phyloP scores from a whole-genome alignment of 2,329 filamentous ascomycete genomes.

The Blastomyces emzantsi region DNA sequence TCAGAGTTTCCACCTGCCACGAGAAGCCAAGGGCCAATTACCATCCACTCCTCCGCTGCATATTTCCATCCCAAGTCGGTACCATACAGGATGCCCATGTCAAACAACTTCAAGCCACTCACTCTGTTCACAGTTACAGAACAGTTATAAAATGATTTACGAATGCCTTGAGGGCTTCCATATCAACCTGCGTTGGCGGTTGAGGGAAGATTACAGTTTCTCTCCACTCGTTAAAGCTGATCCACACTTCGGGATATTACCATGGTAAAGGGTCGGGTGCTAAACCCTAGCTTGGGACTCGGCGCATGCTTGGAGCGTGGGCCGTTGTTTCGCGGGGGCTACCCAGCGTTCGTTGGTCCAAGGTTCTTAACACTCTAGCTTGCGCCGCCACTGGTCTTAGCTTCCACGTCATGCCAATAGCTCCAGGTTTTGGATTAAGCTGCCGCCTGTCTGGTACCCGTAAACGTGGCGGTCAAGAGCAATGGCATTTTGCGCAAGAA shows the following conservation, averaged over 20 bases:
- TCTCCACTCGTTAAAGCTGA: background rate
- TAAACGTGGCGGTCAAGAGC: background rate
- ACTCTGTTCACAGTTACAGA: background rate
- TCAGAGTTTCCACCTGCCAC: background rate
- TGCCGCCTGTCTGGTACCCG: background rate
- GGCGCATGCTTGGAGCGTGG: background rate
- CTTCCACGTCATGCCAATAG: background rate
- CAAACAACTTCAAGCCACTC: background rate
- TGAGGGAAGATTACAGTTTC: background rate
- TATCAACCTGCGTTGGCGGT: background rate
- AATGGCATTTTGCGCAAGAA: background rate
- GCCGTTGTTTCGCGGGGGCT: background rate
- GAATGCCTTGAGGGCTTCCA: background rate
- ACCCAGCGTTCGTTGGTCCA: background rate
- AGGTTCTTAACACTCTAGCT: background rate
- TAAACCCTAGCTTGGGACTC: background rate
- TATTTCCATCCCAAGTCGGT: background rate
- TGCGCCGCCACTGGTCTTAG: background rate
- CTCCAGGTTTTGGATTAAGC: background rate
- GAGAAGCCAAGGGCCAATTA: background rate
- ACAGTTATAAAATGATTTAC: background rate
- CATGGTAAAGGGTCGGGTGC: constrained; percentile 7
- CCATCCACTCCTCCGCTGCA: background rate
- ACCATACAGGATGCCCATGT: background rate
- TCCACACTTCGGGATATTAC: constrained; percentile 6